Conservation (phyloP, 805 yeast species). For the Jamesozyma lodderae region DNA sequence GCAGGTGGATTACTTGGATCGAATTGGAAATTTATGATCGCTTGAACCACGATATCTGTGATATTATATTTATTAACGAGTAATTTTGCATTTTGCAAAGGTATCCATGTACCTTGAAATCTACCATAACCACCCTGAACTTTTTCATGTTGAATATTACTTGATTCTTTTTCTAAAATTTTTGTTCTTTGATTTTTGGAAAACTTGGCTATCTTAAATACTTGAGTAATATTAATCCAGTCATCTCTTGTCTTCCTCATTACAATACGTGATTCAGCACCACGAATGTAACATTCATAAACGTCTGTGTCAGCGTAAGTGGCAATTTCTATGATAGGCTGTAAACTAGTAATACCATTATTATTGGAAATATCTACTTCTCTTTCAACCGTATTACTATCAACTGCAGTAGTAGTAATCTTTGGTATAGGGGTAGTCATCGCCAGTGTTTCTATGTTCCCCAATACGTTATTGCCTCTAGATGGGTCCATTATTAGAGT, state of each 20-base stretch:
- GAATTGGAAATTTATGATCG: slow-evolving; percentile 47
- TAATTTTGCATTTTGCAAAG: slow-evolving; percentile 52
- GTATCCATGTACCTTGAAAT: slow-evolving; percentile 84
- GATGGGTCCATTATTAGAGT: not conserved
- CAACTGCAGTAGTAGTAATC: slow-evolving; percentile 1
- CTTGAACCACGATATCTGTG: slow-evolving; percentile 39
- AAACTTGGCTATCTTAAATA: slow-evolving; percentile 65
- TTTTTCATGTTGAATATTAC: slow-evolving; percentile 61
- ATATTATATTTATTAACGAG: slow-evolving; percentile 47
- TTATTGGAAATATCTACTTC: not conserved
- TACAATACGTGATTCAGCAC: slow-evolving; percentile 29
- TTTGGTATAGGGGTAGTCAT: slow-evolving; percentile 2
- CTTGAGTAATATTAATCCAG: slow-evolving; percentile 89
- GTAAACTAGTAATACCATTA: not conserved
- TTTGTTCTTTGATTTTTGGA: slow-evolving; percentile 75
- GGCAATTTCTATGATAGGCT: slow-evolving; percentile 31
- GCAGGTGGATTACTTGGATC: slow-evolving; percentile 38
- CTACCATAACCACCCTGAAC: slow-evolving; percentile 82
- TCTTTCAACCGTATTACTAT: not conserved
- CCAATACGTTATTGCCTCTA: not conserved
- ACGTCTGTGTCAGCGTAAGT: slow-evolving; percentile 46
- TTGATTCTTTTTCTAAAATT: slow-evolving; percentile 67
- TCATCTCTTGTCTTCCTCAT: slow-evolving; percentile 89
- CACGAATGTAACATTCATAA: slow-evolving; percentile 55
- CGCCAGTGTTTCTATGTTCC: not conserved